Percentiles rank a stretch among this genome's conserved stretches.
Conservation (phyloP, 2,329 filamentous ascomycete species). For the Nigrospora oryzae region DNA sequence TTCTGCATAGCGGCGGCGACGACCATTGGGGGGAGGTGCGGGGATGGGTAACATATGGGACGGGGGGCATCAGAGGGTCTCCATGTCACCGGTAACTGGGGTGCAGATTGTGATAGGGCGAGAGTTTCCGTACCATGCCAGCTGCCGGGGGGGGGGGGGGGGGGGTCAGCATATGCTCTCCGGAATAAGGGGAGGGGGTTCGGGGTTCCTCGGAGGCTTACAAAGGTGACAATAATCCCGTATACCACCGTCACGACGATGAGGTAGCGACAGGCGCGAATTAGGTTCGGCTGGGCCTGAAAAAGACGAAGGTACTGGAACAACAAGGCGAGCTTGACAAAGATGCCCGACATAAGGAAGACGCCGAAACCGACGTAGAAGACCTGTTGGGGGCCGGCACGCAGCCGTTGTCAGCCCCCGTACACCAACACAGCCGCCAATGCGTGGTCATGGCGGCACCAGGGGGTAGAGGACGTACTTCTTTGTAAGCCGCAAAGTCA, state of each 20-base stretch:
- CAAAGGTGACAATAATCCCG: neutral
- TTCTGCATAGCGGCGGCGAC: too few species aligned
- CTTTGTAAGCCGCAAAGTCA: neutral
- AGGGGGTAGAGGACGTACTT: neutral
- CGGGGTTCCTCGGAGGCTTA: too few species aligned
- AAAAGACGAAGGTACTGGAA: neutral
- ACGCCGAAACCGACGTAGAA: neutral
- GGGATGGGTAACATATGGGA: too few species aligned
- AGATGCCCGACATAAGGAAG: neutral
- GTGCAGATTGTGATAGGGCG: too few species aligned
- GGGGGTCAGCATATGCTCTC: too few species aligned
- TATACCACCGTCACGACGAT: neutral
- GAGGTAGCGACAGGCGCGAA: neutral
- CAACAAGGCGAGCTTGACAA: neutral
- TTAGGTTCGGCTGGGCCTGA: neutral
- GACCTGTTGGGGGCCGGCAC: neutral
- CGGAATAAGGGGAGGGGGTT: neutral
- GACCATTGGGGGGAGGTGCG: too few species aligned
- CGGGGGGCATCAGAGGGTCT: too few species aligned
- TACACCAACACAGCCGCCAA: neutral
- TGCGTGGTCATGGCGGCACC: neutral
- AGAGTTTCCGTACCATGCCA: too few species aligned
- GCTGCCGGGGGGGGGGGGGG: too few species aligned
- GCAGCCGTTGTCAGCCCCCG: too few species aligned
- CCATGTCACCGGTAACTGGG: too few species aligned